Evolutionary conservation across 345 rosid genomes (phyloP).

Genomic region (Firmiana major): DNA sequence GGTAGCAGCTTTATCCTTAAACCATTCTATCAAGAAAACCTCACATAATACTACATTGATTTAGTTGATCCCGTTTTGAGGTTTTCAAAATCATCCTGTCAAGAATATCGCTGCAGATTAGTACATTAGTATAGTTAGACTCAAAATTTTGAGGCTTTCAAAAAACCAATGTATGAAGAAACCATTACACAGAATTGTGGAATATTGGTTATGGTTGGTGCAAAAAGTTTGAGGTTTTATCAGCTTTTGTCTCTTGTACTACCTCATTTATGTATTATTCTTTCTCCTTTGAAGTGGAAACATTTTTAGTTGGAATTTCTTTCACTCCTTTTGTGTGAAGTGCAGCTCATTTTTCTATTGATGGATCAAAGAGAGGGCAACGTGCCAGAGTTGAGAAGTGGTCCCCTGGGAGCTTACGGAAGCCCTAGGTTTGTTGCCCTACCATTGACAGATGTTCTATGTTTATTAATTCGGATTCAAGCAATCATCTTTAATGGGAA

Average conservation of each 20-base stretch:
- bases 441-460: constrained; percentile 21
- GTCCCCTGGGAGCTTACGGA: constrained; percentile 41
- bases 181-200: constrained; percentile 21
- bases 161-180: constrained; percentile 16
- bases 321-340: constrained; percentile 14
- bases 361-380: constrained; percentile 12
- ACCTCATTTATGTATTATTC: constrained; percentile 15
- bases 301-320: constrained; percentile 32
- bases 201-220: constrained; percentile 26
- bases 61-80: constrained; percentile 28
- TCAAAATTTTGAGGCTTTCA: constrained; percentile 10
- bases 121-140: constrained; percentile 13
- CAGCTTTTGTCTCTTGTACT: constrained; percentile 37
- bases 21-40: constrained; percentile 28
- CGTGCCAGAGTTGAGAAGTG: constrained; percentile 63
- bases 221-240: constrained; percentile 25
- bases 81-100: constrained; percentile 21
- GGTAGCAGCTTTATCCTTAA: constrained; percentile 37
- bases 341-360: constrained; percentile 18
- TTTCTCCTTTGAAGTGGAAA: constrained; percentile 24
- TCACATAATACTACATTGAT: constrained; percentile 29
- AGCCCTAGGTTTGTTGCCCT: constrained; percentile 35
- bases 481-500: constrained; percentile 29
- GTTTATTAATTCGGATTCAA: constrained; percentile 18
- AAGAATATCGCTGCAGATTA: constrained; percentile 11